These are phyloP conservation scores for Chlorella sp. DNA, from an alignment of 139 green algal genomes.

Conservation along the genomic window DNA sequence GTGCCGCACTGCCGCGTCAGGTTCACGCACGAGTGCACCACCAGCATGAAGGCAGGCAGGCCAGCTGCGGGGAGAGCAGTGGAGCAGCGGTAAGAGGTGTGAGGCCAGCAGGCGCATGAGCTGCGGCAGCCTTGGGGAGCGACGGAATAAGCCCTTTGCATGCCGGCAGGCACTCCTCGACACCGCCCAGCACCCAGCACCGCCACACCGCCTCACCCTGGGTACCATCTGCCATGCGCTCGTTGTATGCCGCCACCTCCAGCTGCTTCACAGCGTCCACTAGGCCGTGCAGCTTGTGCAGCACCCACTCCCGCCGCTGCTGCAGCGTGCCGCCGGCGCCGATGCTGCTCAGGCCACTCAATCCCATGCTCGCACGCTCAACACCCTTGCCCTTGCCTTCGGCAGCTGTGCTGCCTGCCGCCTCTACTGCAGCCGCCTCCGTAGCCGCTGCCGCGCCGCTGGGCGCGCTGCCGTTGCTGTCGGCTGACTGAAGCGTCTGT, in stretches of 20 bases:
- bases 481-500: too few relatives aligned
- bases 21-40: background rate
- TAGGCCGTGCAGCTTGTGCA: slow-evolving; percentile 5
- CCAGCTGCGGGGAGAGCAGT: background rate
- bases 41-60: slow-evolving; percentile 16
- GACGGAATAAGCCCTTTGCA: too few relatives aligned
- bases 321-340: background rate
- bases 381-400: background rate
- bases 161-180: too few relatives aligned
- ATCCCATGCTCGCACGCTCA: background rate
- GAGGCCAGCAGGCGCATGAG: background rate
- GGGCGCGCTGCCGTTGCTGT: background rate
- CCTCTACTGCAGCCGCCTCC: background rate
- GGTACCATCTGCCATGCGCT: background rate
- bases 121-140: too few relatives aligned
- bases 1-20: slow-evolving; percentile 31
- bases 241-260: background rate
- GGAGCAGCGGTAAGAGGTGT: background rate
- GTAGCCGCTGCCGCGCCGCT: background rate
- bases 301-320: slow-evolving; percentile 8
- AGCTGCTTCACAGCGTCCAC: slow-evolving; percentile 10
- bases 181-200: background rate
- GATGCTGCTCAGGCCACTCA: background rate
- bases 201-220: background rate
- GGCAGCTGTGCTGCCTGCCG: too few relatives aligned